Evolutionary conservation across 108 stramenopile species (phyloP), one percentile per base, ranked within the genome.

Genomic region (Skeletonema marinoi): DNA sequence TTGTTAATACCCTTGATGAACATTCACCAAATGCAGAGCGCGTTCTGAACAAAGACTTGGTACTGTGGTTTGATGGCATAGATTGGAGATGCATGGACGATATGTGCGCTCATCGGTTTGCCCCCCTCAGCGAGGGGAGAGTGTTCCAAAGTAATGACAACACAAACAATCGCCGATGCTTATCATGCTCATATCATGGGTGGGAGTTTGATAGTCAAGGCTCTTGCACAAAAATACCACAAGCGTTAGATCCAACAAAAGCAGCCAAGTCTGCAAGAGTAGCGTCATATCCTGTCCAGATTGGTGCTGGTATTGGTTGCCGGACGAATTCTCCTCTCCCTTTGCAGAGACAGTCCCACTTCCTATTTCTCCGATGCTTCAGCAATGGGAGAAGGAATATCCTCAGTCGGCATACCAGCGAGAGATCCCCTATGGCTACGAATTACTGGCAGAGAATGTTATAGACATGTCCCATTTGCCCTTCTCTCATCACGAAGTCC

Each of bases 91-190:
- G 74, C 30, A 25, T 80, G 31, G 74, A 80, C 35, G 79, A 80
- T 51, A 68, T 39, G 69, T 80, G 79, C 29, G 68, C 74, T 25
- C 79, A 80, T 70, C 74, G 79, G 54, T 80, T 80, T 44, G 79
- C 74, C n/a, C 79, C 79, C 12, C 74, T 80, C 38, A 68, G 74
- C 66, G 79, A 80, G 68, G 79, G 79, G 4, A 75, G 79, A 59
- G 54, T 80, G 19, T 38, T 80, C 32, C 21, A 36, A 32, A 14
- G 10, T 3, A 33, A 42, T 31, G 35, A 54, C 2, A 25, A 54
- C 7, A 21, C 48, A 32, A 30, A 32, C 41, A 46, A 32, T 16
- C 39, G 51, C 32, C 39, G 51, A 48, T 60, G 74, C n/a, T 17
- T 80, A 7, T 75, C 75, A 39, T 80, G 79, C 39, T 39, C 74